phyloP scores from a whole-genome alignment of 2,329 filamentous ascomycete genomes.

The Fusarium pseudonygamai region DNA sequence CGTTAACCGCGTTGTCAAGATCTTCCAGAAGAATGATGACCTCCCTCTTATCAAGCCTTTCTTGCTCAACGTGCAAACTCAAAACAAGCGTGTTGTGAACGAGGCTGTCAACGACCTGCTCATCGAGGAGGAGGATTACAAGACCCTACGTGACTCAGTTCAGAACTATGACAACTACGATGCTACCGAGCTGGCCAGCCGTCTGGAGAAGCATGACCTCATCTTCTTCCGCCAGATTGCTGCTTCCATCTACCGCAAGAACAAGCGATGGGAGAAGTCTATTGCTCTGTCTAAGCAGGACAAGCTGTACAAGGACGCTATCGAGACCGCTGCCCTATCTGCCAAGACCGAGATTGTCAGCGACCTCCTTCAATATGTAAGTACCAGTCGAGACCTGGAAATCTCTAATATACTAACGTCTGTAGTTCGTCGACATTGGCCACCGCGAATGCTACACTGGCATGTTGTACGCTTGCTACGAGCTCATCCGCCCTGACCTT shows the following conservation, averaged over 20 bases:
- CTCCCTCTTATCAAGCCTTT: conserved; percentile 98
- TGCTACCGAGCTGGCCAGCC: conserved; percentile 87
- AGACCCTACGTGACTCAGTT: conserved; percentile 96
- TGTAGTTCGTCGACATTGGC: conserved; percentile 96
- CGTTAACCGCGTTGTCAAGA: conserved; percentile 98
- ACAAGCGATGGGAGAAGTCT: conserved; percentile 99
- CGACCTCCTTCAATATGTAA: conserved; percentile 94
- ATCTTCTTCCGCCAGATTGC: conserved; percentile 99
- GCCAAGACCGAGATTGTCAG: conserved; percentile 92
- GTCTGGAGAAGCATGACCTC: conserved; percentile 95
- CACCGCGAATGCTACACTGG: conserved; percentile 99
- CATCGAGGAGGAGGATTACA: conserved; percentile 99
- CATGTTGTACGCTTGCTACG: conserved; percentile 99
- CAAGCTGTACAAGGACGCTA: conserved; percentile 99
- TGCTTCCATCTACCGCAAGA: conserved; percentile 98
- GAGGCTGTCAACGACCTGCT: conserved; percentile 97
- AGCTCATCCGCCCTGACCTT: conserved; percentile 90
- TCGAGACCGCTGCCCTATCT: conserved; percentile 95
- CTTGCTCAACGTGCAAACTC: conserved; percentile 91
- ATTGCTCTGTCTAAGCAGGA: conserved; percentile 98
- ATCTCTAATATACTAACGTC: conserved; percentile 45
- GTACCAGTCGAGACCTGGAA: conserved; percentile 53
- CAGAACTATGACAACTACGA: conserved; percentile 99
- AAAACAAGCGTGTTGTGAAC: conserved; percentile 99
- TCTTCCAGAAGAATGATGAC: conserved; percentile 99